Percentiles rank a stretch among this genome's conserved stretches.
These are phyloP conservation scores for Metschnikowia sp. DNA, from an alignment of 805 yeast genomes.

Conservation along the genomic window DNA sequence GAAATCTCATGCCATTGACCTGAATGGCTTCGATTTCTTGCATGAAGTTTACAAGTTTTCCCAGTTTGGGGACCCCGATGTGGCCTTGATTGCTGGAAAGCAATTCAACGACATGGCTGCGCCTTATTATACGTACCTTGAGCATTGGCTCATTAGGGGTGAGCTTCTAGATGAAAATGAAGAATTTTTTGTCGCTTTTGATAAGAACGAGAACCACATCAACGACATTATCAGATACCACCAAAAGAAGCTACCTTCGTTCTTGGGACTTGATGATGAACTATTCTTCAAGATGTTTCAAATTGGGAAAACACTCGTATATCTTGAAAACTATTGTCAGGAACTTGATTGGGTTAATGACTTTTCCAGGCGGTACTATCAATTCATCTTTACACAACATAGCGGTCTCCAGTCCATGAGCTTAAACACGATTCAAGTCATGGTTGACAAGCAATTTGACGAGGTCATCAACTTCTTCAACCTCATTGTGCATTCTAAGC, in stretches of 20 bases:
- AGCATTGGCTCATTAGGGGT: slow-evolving; percentile 70
- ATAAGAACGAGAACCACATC: slow-evolving; percentile 26
- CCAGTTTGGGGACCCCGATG: slow-evolving; percentile 60
- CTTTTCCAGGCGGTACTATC: slow-evolving; percentile 34
- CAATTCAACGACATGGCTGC: slow-evolving; percentile 45
- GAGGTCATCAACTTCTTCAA: slow-evolving; percentile 55
- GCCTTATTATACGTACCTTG: slow-evolving; percentile 61
- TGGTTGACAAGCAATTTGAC: slow-evolving; percentile 41
- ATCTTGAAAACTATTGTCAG: slow-evolving; percentile 60
- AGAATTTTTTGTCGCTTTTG: slow-evolving; percentile 59
- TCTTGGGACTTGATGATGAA: slow-evolving; percentile 31
- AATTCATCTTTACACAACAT: slow-evolving; percentile 27
- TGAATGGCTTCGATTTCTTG: slow-evolving; percentile 51
- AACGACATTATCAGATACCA: slow-evolving; percentile 33
- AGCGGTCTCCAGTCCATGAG: slow-evolving; percentile 33
- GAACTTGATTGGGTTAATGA: slow-evolving; percentile 63
- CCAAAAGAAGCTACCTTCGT: slow-evolving; percentile 41
- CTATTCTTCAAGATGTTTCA: slow-evolving; percentile 49
- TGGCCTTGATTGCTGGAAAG: slow-evolving; percentile 40
- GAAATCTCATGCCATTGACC: slow-evolving; percentile 26
- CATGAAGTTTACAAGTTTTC: slow-evolving; percentile 49
- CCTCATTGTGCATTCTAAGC: slow-evolving; percentile 44
- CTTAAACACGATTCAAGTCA: slow-evolving; percentile 32
- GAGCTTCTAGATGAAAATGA: slow-evolving; percentile 49
- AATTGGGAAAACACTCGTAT: slow-evolving; percentile 70